Conservation (phyloP, 23 red algal genomes). For the Gracilaria vermiculophylla region DNA sequence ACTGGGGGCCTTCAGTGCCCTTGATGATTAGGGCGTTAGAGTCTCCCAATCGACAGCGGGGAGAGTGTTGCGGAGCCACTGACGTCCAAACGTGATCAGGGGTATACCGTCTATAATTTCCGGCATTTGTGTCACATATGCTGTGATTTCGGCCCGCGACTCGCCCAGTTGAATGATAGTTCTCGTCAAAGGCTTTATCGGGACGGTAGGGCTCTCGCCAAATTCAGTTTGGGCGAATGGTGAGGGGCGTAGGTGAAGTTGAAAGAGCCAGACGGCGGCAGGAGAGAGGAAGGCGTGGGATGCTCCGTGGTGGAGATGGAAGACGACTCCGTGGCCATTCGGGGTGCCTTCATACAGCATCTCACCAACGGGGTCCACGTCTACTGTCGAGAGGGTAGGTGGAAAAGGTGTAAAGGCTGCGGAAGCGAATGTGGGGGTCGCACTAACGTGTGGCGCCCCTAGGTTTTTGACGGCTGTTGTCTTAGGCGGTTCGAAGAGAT, state of each 20-base stretch:
- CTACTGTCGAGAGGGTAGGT: too few species aligned
- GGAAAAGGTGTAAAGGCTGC: too few species aligned
- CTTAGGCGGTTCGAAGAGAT: too few species aligned
- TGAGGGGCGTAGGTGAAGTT: not conserved
- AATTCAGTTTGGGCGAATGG: not conserved
- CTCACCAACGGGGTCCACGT: too few species aligned
- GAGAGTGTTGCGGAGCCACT: not conserved
- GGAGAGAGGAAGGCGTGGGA: slow-evolving; percentile 21
- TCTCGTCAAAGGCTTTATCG: too few species aligned
- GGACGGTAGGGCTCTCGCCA: not conserved
- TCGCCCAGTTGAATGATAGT: too few species aligned
- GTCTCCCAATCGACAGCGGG: not conserved
- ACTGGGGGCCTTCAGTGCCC: not conserved
- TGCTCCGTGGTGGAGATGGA: not conserved
- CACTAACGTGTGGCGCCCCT: too few species aligned
- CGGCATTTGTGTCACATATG: too few species aligned
- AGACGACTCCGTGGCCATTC: not conserved
- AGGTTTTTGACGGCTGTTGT: too few species aligned
- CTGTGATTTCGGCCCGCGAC: too few species aligned
- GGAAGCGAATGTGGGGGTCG: too few species aligned
- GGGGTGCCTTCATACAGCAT: not conserved
- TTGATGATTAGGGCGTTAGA: not conserved
- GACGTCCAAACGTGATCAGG: not conserved
- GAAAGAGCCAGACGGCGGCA: not conserved
- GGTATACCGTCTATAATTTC: not conserved